phyloP scores from a whole-genome alignment of 1,284 basidiomycete genomes.

The Irpex lacteus region DNA sequence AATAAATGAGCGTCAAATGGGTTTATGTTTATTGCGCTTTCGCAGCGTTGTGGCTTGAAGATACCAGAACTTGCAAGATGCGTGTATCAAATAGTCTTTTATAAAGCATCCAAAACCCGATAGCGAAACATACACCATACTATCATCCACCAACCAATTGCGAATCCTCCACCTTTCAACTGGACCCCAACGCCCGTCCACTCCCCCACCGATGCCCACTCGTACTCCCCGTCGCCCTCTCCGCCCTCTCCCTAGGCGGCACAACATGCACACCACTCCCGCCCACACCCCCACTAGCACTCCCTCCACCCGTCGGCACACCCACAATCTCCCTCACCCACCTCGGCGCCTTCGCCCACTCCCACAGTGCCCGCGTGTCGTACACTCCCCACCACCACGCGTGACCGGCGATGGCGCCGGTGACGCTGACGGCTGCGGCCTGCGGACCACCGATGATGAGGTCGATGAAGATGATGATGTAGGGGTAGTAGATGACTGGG shows the following conservation, averaged over 20 bases:
- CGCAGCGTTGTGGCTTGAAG: too few species aligned
- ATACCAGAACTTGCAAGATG: too few species aligned
- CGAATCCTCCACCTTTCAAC: neutral
- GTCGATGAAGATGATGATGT: conserved; percentile 72
- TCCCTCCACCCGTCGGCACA: conserved; percentile 15
- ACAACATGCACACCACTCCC: conserved; percentile 29
- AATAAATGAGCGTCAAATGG: neutral
- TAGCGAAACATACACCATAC: neutral
- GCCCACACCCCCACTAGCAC: conserved; percentile 22
- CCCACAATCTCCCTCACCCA: conserved; percentile 35
- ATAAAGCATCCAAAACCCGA: neutral
- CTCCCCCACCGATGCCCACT: conserved; percentile 40
- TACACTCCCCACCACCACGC: conserved; percentile 75
- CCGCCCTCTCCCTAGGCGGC: conserved; percentile 25
- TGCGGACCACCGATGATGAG: conserved; percentile 61
- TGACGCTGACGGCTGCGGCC: conserved; percentile 55
- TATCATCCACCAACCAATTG: neutral
- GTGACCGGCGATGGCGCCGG: conserved; percentile 76
- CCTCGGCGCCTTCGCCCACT: conserved; percentile 34
- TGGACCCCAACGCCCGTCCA: conserved; percentile 37
- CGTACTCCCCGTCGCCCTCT: conserved; percentile 9
- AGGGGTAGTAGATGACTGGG: conserved; percentile 74
- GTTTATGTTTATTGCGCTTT: neutral
- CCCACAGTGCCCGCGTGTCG: conserved; percentile 28
- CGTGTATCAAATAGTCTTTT: too few species aligned